A percentile compares a stretch with the other conserved stretches of the same genome.
These are phyloP conservation scores for Nannizziopsis barbatae DNA, from an alignment of 2,329 filamentous ascomycete species.

Conservation along the genomic window DNA sequence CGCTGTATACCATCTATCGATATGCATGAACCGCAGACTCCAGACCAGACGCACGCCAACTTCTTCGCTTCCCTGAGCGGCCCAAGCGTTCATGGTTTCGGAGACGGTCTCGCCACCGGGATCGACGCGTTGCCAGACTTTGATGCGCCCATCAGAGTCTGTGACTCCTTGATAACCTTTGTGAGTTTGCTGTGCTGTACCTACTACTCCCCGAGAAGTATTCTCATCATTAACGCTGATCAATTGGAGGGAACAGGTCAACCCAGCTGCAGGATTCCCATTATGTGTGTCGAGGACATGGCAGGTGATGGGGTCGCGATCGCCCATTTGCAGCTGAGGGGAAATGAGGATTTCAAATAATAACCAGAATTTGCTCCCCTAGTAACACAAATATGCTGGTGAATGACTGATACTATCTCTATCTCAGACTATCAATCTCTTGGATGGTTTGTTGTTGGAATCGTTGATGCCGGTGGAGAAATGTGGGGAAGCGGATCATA, in stretches of 20 bases:
- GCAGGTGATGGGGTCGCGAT: slow-evolving; percentile 39
- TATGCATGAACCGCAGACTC: slow-evolving; percentile 35
- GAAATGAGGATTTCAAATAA: neutral
- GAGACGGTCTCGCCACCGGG: slow-evolving; percentile 16
- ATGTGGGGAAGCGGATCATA: too few relatives aligned
- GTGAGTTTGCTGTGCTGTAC: slow-evolving; percentile 14
- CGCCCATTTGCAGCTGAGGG: slow-evolving; percentile 8
- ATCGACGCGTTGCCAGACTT: slow-evolving; percentile 29
- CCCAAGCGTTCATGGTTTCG: slow-evolving; percentile 13
- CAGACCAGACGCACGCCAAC: slow-evolving; percentile 30
- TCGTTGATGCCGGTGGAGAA: too few relatives aligned
- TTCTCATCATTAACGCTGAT: slow-evolving; percentile 44
- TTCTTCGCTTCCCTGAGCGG: slow-evolving; percentile 15
- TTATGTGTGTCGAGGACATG: slow-evolving; percentile 41
- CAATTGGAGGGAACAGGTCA: slow-evolving; percentile 42
- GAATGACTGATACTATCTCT: too few relatives aligned
- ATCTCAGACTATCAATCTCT: too few relatives aligned
- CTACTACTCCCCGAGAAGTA: neutral
- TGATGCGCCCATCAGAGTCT: slow-evolving; percentile 38
- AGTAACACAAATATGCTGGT: too few relatives aligned
- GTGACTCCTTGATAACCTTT: slow-evolving; percentile 32
- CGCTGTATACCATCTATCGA: slow-evolving; percentile 38
- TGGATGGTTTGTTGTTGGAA: too few relatives aligned
- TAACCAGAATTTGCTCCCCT: too few relatives aligned
- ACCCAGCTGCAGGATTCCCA: slow-evolving; percentile 34